Evolutionary conservation across 768 basidiomycete genomes (phyloP).

Genomic region (Phylloporus arenicola): DNA sequence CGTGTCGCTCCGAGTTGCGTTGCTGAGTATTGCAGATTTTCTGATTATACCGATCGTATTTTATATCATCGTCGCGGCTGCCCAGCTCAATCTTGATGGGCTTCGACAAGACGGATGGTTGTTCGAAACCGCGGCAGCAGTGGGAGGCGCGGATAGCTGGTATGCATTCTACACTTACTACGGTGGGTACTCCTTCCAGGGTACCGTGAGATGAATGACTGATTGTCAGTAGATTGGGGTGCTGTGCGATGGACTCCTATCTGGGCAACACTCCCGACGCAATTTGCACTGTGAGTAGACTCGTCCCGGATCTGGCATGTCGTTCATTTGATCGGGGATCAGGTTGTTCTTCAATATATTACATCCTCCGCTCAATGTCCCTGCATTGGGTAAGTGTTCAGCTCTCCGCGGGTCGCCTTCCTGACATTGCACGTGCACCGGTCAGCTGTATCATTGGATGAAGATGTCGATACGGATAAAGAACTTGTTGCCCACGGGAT

Average conservation of each 20-base stretch:
- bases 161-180: slow-evolving; percentile 82
- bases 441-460: slow-evolving; percentile 78
- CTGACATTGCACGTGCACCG: background rate
- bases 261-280: slow-evolving; percentile 85
- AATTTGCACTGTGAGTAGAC: slow-evolving; percentile 74
- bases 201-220: background rate
- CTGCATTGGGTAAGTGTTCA: slow-evolving; percentile 61
- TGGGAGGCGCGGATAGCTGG: slow-evolving; percentile 46
- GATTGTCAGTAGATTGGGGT: slow-evolving; percentile 40
- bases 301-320: background rate
- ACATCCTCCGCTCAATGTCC: slow-evolving; percentile 85
- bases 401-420: background rate
- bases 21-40: slow-evolving; percentile 50
- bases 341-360: slow-evolving; percentile 82
- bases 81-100: slow-evolving; percentile 49
- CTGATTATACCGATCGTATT: slow-evolving; percentile 76
- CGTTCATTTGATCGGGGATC: slow-evolving; percentile 23
- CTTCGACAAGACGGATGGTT: slow-evolving; percentile 77
- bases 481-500: slow-evolving; percentile 92
- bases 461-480: slow-evolving; percentile 86
- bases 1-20: background rate
- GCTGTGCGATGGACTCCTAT: slow-evolving; percentile 61
- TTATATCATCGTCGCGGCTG: slow-evolving; percentile 70
- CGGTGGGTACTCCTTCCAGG: slow-evolving; percentile 40
- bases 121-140: slow-evolving; percentile 54